phyloP scores from a whole-genome alignment of 805 yeast species.

The Nakazawaea pomicola region DNA sequence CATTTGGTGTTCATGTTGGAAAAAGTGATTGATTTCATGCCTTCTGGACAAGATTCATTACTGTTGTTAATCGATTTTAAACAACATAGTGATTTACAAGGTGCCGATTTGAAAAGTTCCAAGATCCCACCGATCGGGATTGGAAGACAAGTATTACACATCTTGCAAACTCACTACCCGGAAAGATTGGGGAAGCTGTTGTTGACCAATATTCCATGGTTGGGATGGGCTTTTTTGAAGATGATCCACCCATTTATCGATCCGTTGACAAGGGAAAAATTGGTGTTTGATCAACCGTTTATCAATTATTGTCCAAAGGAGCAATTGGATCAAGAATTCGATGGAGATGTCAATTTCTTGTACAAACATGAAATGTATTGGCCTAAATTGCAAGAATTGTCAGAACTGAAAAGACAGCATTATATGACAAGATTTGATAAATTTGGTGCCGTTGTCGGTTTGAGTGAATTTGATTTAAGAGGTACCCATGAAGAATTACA shows the following conservation, averaged over 20 bases:
- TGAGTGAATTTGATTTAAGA: slow-evolving; percentile 80
- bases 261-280: slow-evolving; percentile 89
- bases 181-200: slow-evolving; percentile 93
- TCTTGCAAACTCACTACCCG: slow-evolving; percentile 95
- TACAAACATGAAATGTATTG: slow-evolving; percentile 80
- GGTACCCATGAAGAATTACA: slow-evolving; percentile 3
- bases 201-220: slow-evolving; percentile 87
- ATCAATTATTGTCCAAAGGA: slow-evolving; percentile 75
- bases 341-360: slow-evolving; percentile 80
- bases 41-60: slow-evolving; percentile 90
- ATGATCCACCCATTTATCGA: slow-evolving; percentile 94
- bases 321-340: slow-evolving; percentile 80
- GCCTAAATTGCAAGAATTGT: slow-evolving; percentile 61
- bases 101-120: slow-evolving; percentile 40
- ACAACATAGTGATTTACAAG: slow-evolving; percentile 52
- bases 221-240: slow-evolving; percentile 90
- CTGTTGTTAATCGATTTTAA: slow-evolving; percentile 91
- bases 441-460: slow-evolving; percentile 72
- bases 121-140: slow-evolving; percentile 83
- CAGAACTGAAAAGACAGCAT: slow-evolving; percentile 51
- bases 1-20: slow-evolving; percentile 92
- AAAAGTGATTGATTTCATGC: slow-evolving; percentile 91
- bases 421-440: slow-evolving; percentile 65
- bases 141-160: slow-evolving; percentile 89
- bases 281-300: slow-evolving; percentile 89